Evolutionary conservation across 2,329 filamentous ascomycete species (phyloP).

Genomic region (Didymella lethalis): DNA sequence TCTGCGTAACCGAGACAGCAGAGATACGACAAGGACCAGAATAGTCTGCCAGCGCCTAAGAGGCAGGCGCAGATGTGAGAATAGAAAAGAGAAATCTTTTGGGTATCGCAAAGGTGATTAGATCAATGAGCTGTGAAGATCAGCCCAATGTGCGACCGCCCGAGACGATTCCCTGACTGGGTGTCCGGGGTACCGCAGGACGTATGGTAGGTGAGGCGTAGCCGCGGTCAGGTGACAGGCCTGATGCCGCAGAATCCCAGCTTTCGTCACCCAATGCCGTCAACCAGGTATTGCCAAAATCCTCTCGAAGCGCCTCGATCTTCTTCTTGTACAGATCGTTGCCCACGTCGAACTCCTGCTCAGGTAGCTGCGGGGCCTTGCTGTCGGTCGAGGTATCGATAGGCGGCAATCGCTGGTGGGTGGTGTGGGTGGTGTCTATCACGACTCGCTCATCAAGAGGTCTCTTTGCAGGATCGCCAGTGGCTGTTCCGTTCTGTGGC

Average conservation of each 20-base stretch:
- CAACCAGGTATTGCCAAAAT: conserved; percentile 87
- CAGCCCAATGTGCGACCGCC: conserved; percentile 51
- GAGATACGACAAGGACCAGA: conserved; percentile 18
- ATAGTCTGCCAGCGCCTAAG: conserved; percentile 9
- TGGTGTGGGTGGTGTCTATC: conserved; percentile 32
- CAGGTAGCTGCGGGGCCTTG: conserved; percentile 25
- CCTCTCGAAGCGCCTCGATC: conserved; percentile 83
- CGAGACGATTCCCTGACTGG: conserved; percentile 52
- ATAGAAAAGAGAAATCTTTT: conserved; percentile 37
- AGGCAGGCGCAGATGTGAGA: conserved; percentile 14
- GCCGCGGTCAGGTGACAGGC: conserved; percentile 43
- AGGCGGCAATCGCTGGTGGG: conserved; percentile 41
- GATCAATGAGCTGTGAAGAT: conserved; percentile 27
- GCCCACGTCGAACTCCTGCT: conserved; percentile 68
- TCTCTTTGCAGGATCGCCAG: conserved; percentile 45
- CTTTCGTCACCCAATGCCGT: conserved; percentile 82
- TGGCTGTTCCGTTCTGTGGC: conserved; percentile 29
- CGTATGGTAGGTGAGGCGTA: conserved; percentile 45
- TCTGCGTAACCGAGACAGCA: conserved; percentile 21
- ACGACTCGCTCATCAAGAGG: conserved; percentile 33
- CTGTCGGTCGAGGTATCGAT: conserved; percentile 41
- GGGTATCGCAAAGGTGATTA: conserved; percentile 49
- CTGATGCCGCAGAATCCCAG: conserved; percentile 54
- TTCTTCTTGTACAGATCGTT: conserved; percentile 86
- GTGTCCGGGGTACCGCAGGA: conserved; percentile 43